Evolutionary conservation across 1,284 basidiomycete species (phyloP).

Genomic region (Ustilago xerochloae): DNA sequence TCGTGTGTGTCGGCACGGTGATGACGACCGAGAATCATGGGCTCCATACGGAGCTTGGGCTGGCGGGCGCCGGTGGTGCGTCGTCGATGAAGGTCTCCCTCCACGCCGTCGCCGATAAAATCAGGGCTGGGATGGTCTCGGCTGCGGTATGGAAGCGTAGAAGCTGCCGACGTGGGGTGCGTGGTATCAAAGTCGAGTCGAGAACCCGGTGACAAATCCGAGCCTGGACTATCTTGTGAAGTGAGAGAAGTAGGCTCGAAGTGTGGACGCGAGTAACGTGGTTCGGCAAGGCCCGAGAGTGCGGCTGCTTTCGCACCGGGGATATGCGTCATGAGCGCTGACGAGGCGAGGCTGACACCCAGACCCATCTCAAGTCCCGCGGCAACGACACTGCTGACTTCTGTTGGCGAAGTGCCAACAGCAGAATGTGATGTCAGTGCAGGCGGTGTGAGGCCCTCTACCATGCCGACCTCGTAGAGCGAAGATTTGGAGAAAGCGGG

Average conservation of each 20-base stretch:
- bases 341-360: slow-evolving; percentile 49
- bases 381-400: slow-evolving; percentile 53
- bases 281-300: slow-evolving; percentile 42
- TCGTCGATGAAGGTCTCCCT: slow-evolving; percentile 38
- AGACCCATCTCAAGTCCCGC: slow-evolving; percentile 60
- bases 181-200: slow-evolving; percentile 13
- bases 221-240: background rate
- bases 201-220: slow-evolving; percentile 6
- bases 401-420: slow-evolving; percentile 24
- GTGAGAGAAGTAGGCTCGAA: slow-evolving; percentile 10
- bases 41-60: slow-evolving; percentile 21
- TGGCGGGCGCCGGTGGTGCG: slow-evolving; percentile 38
- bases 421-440: slow-evolving; percentile 22
- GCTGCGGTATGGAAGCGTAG: slow-evolving; percentile 26
- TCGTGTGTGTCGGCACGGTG: slow-evolving; percentile 49
- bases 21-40: slow-evolving; percentile 39
- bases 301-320: slow-evolving; percentile 28
- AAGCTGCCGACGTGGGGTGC: slow-evolving; percentile 19
- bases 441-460: slow-evolving; percentile 48
- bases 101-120: slow-evolving; percentile 13
- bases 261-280: slow-evolving; percentile 39
- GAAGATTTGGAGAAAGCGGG: slow-evolving; percentile 34
- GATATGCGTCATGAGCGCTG: slow-evolving; percentile 41
- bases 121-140: slow-evolving; percentile 18
- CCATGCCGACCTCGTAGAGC: slow-evolving; percentile 42